Evolutionary conservation across 371 early-diverging fungal genomes (phyloP).

Genomic region (Conidiobolus coronatus): DNA sequence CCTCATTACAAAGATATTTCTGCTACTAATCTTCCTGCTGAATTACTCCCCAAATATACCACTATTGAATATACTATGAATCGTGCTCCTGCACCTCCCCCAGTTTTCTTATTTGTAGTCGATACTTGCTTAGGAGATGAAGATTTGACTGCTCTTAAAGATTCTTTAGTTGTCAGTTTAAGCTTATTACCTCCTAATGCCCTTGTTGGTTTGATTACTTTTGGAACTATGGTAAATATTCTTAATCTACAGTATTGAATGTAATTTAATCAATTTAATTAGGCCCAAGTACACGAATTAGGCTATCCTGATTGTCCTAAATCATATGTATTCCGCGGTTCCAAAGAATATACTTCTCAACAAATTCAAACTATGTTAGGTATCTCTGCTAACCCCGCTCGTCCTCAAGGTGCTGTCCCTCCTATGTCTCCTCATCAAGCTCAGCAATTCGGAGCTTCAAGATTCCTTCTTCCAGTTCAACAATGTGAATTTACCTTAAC

Average conservation of each 20-base stretch:
- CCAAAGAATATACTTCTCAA: slow-evolving; percentile 85
- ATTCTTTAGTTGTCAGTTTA: slow-evolving; percentile 73
- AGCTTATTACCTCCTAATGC: slow-evolving; percentile 84
- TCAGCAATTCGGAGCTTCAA: slow-evolving; percentile 15
- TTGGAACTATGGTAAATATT: slow-evolving; percentile 86
- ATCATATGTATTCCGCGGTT: slow-evolving; percentile 94
- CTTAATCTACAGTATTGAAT: no score
- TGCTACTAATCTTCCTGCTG: slow-evolving; percentile 87
- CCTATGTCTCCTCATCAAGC: slow-evolving; percentile 35
- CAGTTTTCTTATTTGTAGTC: slow-evolving; percentile 94
- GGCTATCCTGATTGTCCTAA: slow-evolving; percentile 89
- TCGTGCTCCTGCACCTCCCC: slow-evolving; percentile 59
- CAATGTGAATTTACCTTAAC: slow-evolving; percentile 91
- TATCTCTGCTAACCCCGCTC: slow-evolving; percentile 24
- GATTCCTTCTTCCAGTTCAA: slow-evolving; percentile 75
- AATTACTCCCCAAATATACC: slow-evolving; percentile 80
- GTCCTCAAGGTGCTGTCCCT: slow-evolving; percentile 29
- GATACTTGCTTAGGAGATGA: slow-evolving; percentile 93
- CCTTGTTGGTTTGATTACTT: slow-evolving; percentile 92
- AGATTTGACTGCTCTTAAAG: slow-evolving; percentile 90
- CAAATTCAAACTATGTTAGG: slow-evolving; percentile 93
- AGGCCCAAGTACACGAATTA: slow-evolving; percentile 85
- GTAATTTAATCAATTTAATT: neutral
- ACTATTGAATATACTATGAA: slow-evolving; percentile 94
- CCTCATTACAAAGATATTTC: slow-evolving; percentile 97